These are phyloP conservation scores for Verbena officinalis DNA, from an alignment of 257 asterid species.

Conservation along the genomic window DNA sequence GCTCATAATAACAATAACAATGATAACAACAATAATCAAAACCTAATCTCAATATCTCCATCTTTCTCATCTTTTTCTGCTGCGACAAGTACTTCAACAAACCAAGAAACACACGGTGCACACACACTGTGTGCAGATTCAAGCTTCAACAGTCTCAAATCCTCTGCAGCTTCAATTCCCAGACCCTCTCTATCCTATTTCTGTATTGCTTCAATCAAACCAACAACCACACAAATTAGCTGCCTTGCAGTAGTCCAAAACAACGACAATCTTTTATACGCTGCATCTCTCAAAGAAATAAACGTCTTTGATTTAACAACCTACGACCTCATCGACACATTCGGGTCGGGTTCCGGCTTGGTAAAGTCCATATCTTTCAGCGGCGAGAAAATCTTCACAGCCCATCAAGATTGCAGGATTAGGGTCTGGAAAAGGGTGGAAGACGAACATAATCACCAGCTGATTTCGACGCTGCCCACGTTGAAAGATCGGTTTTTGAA, in stretches of 20 bases:
- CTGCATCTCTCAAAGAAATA: conserved; percentile 48
- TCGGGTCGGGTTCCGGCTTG: conserved; percentile 50
- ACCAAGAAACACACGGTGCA: conserved; percentile 42
- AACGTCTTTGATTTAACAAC: conserved; percentile 41
- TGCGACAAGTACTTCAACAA: conserved; percentile 33
- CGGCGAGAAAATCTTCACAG: conserved; percentile 43
- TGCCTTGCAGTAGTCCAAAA: conserved; percentile 49
- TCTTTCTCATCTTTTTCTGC: conserved; percentile 37
- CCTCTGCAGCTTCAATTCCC: conserved; percentile 3
- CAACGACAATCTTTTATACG: conserved; percentile 39
- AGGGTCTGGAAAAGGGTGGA: conserved; percentile 37
- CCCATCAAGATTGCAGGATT: conserved; percentile 66
- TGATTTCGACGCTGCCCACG: conserved; percentile 57
- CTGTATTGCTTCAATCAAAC: conserved; percentile 33
- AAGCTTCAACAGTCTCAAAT: conserved; percentile 43
- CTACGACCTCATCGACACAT: conserved; percentile 34
- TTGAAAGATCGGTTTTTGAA: conserved; percentile 43
- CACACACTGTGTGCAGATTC: conserved; percentile 46
- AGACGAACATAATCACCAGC: conserved; percentile 30
- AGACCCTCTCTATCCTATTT: conserved; percentile 14
- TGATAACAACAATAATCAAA: too few relatives aligned
- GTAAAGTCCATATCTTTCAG: conserved; percentile 57
- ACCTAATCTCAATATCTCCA: conserved; percentile 20
- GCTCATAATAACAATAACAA: not conserved
- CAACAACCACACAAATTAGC: conserved; percentile 49